phyloP scores from a whole-genome alignment of 352 stramenopile genomes.

The Discostella stelligera region DNA sequence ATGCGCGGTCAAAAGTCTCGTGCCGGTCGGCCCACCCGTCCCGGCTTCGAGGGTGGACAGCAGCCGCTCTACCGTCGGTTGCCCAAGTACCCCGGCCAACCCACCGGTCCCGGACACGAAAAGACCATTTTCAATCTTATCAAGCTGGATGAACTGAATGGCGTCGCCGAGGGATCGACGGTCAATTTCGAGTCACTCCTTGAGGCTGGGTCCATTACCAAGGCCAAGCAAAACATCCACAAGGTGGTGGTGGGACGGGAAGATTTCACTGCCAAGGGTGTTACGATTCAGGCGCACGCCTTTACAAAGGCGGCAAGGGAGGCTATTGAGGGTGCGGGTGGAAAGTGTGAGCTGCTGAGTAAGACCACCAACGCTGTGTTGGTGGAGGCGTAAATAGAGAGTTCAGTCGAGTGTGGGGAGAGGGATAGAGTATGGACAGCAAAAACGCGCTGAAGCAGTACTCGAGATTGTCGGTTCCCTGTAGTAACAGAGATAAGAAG shows the following conservation, averaged over 20 bases:
- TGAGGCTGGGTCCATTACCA: conserved; percentile 82
- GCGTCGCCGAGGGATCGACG: conserved; percentile 87
- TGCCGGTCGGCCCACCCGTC: conserved; percentile 84
- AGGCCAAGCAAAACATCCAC: conserved; percentile 90
- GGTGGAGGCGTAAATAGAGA: conserved; percentile 54
- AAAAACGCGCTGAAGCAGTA: not conserved
- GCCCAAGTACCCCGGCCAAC: conserved; percentile 88
- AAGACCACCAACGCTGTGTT: conserved; percentile 80
- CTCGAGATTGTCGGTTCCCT: not conserved
- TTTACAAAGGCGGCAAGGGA: conserved; percentile 91
- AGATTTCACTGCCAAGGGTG: conserved; percentile 87
- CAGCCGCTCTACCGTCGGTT: conserved; percentile 94
- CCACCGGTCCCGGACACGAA: conserved; percentile 83
- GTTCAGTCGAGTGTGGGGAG: not conserved
- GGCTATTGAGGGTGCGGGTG: conserved; percentile 92
- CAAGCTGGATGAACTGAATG: conserved; percentile 93
- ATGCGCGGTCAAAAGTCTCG: conserved; percentile 95
- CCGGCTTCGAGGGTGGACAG: conserved; percentile 97
- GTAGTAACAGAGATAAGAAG: not conserved
- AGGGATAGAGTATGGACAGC: conserved; percentile 1
- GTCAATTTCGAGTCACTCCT: conserved; percentile 83
- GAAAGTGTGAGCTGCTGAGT: conserved; percentile 86
- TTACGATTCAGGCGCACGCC: conserved; percentile 95
- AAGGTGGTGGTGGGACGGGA: conserved; percentile 89
- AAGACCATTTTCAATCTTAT: conserved; percentile 90